phyloP scores from a whole-genome alignment of 1,284 basidiomycete species.

The Ceratobasidium sp. region DNA sequence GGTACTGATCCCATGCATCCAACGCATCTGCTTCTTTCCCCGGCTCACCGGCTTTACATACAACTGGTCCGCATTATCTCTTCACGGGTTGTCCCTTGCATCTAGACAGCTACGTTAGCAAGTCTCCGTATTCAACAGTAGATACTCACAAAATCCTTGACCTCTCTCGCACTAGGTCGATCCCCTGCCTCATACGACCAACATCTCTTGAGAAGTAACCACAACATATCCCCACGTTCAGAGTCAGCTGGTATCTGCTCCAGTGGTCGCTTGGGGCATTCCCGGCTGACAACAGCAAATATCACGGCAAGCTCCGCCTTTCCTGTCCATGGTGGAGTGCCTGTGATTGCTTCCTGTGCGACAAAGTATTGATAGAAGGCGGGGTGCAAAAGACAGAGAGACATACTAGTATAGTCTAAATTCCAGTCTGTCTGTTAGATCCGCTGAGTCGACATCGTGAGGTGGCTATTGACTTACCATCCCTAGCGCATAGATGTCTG shows the following conservation, averaged over 20 bases:
- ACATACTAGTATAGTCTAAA: not conserved
- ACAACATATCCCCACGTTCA: not conserved
- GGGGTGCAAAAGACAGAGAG: not conserved
- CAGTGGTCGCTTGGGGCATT: not conserved
- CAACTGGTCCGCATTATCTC: not conserved
- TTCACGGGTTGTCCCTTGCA: not conserved
- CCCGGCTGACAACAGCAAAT: not conserved
- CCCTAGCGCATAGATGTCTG: slow-evolving; percentile 22
- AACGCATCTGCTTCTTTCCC: too few species aligned
- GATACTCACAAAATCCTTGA: not conserved
- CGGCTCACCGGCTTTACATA: too few species aligned
- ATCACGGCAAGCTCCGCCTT: not conserved
- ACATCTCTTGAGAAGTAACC: slow-evolving; percentile 3
- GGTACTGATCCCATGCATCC: too few species aligned
- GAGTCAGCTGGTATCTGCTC: not conserved
- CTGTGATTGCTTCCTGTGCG: slow-evolving; percentile 9
- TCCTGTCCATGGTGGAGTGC: not conserved
- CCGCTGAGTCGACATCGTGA: not conserved
- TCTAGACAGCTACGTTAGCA: not conserved
- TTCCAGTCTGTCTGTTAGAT: not conserved
- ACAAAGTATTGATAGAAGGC: not conserved
- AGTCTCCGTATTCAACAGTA: not conserved
- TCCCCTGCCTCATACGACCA: slow-evolving; percentile 3
- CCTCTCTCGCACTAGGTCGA: not conserved
- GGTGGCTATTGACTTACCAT: not conserved